phyloP scores from a whole-genome alignment of 371 early-diverging fungal genomes.

The Mortierella sp. region DNA sequence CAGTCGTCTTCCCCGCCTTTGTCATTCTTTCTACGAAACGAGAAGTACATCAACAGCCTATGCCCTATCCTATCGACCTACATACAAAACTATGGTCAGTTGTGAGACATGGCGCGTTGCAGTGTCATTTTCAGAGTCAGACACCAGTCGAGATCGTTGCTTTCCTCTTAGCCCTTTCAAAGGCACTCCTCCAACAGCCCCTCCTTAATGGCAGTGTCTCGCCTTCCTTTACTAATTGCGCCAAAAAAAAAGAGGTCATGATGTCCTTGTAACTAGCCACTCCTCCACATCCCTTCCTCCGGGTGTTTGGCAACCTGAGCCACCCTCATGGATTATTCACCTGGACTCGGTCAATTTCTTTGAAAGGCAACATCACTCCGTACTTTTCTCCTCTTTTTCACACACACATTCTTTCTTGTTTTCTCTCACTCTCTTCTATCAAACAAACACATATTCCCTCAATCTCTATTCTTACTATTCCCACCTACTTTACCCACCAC shows the following conservation, averaged over 20 bases:
- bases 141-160: background rate
- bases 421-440: background rate
- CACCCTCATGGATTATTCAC: too few species aligned
- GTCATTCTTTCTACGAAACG: too few species aligned
- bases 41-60: background rate
- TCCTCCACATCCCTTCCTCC: background rate
- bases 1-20: too few species aligned
- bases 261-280: background rate
- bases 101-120: background rate
- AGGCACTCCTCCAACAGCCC: too few species aligned
- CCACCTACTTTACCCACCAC: background rate
- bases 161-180: background rate
- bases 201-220: background rate
- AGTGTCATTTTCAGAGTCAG: background rate
- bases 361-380: background rate
- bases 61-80: background rate
- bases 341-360: background rate
- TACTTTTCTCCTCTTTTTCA: background rate
- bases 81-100: too few species aligned
- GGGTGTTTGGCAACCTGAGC: background rate
- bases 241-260: background rate
- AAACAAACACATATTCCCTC: background rate
- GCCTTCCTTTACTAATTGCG: background rate
- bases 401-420: background rate
- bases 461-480: background rate